Conservation (phyloP, 73 alveolate species). For the Tetrahymena malaccensis region DNA sequence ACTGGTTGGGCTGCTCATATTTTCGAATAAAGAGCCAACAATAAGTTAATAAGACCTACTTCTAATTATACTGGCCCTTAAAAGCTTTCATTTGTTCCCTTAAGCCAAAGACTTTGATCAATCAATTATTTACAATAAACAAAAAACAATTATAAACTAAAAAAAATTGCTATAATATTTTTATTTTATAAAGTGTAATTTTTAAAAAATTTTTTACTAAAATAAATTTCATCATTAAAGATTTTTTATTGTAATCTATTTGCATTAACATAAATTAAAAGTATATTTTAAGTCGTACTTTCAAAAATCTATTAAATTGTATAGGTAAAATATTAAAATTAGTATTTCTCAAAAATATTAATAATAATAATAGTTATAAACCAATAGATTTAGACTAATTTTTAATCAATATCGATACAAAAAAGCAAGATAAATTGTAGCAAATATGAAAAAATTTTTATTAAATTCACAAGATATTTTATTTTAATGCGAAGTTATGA, state of each 20-base stretch:
- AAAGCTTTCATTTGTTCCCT: constrained; percentile 16
- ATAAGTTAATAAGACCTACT: constrained; percentile 51
- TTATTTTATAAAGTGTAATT: neutral
- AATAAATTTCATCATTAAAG: too few relatives aligned
- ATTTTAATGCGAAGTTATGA: neutral
- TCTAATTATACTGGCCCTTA: constrained; percentile 51
- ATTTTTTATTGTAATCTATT: neutral
- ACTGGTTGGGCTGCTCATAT: constrained; percentile 69
- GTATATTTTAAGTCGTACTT: neutral
- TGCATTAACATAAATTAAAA: neutral
- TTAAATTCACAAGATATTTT: neutral
- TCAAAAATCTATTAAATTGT: too few relatives aligned
- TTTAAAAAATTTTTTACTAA: too few relatives aligned
- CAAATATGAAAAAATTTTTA: neutral
- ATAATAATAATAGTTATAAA: too few relatives aligned
- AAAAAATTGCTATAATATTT: too few relatives aligned
- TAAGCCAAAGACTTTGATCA: neutral
- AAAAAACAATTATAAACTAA: too few relatives aligned
- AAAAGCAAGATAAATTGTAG: neutral
- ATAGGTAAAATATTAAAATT: neutral
- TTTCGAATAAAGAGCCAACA: constrained; percentile 57
- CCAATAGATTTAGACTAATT: neutral
- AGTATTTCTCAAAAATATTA: neutral
- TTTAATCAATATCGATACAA: too few relatives aligned
- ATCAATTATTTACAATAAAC: neutral